Percentiles rank a stretch among this genome's conserved stretches.
phyloP scores from a whole-genome alignment of 805 yeast species.

The Candida succiphila region DNA sequence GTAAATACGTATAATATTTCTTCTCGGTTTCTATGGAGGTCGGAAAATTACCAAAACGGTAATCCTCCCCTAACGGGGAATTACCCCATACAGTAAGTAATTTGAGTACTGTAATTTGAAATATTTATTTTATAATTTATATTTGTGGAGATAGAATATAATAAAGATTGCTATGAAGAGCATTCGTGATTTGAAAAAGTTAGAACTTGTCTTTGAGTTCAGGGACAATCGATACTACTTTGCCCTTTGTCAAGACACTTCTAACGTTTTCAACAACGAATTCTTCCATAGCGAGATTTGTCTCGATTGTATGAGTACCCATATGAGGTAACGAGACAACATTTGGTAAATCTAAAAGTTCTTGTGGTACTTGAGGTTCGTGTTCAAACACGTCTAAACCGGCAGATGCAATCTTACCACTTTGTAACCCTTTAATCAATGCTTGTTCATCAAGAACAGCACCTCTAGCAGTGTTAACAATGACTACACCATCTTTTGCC shows the following conservation, averaged over 20 bases:
- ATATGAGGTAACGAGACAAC: constrained; percentile 80
- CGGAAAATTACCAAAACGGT: too few species aligned
- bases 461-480: constrained; percentile 85
- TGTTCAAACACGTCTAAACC: constrained; percentile 71
- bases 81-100: too few species aligned
- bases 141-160: too few species aligned
- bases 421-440: constrained; percentile 42
- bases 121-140: too few species aligned
- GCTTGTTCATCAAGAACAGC: constrained; percentile 65
- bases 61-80: too few species aligned
- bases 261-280: constrained; percentile 62
- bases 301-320: constrained; percentile 76
- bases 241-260: constrained; percentile 51
- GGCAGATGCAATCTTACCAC: constrained; percentile 56
- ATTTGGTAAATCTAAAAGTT: constrained; percentile 50
- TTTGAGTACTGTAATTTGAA: too few species aligned
- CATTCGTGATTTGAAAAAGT: too few species aligned
- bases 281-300: constrained; percentile 73
- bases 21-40: too few species aligned
- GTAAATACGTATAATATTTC: too few species aligned
- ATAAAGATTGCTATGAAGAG: too few species aligned
- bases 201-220: constrained; percentile 34
- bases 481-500: constrained; percentile 72
- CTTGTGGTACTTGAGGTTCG: constrained; percentile 65
- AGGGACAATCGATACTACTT: constrained; percentile 70